phyloP scores from a whole-genome alignment of 306 rosid genomes.

The Begonia masoniana region DNA sequence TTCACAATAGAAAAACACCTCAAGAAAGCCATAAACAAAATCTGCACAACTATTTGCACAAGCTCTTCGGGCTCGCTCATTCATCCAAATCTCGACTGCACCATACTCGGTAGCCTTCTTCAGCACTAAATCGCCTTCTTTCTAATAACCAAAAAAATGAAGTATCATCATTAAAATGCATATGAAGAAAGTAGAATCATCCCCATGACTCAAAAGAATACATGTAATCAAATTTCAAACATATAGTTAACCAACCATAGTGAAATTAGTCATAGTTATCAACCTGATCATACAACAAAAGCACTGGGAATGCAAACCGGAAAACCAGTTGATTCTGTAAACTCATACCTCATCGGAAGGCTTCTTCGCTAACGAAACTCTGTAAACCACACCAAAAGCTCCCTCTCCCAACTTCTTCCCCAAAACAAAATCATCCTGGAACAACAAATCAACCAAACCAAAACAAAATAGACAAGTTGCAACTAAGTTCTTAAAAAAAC shows the following conservation, averaged over 20 bases:
- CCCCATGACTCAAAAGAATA: background rate
- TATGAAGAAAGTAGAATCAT: background rate
- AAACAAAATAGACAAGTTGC: no score
- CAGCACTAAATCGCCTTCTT: constrained; percentile 87
- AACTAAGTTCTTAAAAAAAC: no score
- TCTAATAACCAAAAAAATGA: constrained; percentile 28
- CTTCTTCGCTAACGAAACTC: constrained; percentile 56
- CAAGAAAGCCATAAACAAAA: constrained; percentile 77
- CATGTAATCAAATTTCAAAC: no score
- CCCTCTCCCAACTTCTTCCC: constrained; percentile 96
- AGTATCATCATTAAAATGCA: background rate
- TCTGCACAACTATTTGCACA: constrained; percentile 91
- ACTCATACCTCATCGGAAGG: constrained; percentile 58
- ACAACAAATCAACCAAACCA: constrained; percentile 14
- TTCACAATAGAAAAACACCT: constrained; percentile 56
- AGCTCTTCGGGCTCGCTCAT: constrained; percentile 91
- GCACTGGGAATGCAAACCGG: background rate
- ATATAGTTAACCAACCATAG: no score
- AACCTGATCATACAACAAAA: no score
- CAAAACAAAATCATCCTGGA: constrained; percentile 77
- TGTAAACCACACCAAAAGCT: constrained; percentile 86
- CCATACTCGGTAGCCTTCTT: constrained; percentile 92
- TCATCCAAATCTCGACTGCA: constrained; percentile 99
- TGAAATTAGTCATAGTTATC: no score
- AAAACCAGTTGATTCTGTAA: background rate